Base-by-base conservation (phyloP, 2,329 filamentous ascomycete genomes). In the Aspergillus luchuensis region DNA sequence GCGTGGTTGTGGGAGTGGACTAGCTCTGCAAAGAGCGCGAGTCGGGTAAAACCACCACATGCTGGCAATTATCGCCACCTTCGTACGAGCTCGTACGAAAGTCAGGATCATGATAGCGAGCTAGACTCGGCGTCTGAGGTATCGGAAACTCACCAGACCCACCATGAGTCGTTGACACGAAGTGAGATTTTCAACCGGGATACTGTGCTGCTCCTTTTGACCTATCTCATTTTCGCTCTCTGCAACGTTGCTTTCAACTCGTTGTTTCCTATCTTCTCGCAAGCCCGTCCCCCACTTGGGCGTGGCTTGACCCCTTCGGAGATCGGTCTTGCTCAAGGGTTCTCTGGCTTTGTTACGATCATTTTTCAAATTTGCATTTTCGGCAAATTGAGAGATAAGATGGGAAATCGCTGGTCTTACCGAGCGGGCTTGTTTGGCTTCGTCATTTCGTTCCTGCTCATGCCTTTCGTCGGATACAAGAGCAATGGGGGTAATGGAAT, bases 241-340 rank as follows among this genome's bases (percentile, higher is more conserved):
- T 89, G 91, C 62, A 98, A 98, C 75, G 92, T 97, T 66, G 92
- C 92, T 3, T 99, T 93, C 83, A 97, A 97, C 77, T 94, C 91
- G 17, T 81, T 99, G 0, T 99, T 96, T 70, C 95, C 95, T 0
- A 94, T 98, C 57, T 99, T 98, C 69, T 91, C 89, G 0, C 88
- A 93, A 57, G 87, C 90, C 0, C 76, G 84, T 0, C 82, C 87
- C 0, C 95, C 95, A 0, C 89, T 88, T 0, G 95, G 95, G 17
- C 89, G 95, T 43, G 82, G 84, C 0, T 81, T 98, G 3, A 84
- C 84, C 0, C 91, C 94, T 0, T 84, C 87, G 59, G 91, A 91
- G 61, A 97, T 98, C 48, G 95, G 95, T 0, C 78, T 97, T 17
- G 91, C 90, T 0, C 81, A 97, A 56, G 94, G 91, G 0, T 89